Percentiles rank a stretch among this genome's conserved stretches.
phyloP scores from a whole-genome alignment of 805 yeast species.

The Lachancea kluyveri region DNA sequence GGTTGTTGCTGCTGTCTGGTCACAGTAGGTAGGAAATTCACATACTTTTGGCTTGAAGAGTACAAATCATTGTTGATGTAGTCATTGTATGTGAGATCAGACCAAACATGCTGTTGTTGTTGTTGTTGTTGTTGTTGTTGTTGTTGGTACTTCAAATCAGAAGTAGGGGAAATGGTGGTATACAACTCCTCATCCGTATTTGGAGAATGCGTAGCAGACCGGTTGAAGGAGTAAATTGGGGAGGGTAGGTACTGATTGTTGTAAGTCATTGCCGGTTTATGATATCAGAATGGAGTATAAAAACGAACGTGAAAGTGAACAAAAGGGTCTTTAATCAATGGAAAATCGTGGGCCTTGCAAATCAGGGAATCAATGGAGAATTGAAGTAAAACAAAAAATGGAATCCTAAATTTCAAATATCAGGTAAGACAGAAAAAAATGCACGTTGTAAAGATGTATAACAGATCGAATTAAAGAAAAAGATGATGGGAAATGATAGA shows the following conservation, averaged over 20 bases:
- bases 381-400: too few species aligned
- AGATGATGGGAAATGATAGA: too few species aligned
- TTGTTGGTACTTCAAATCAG: conserved; percentile 4
- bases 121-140: conserved; percentile 6
- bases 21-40: neutral
- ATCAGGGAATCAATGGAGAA: too few species aligned
- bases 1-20: conserved; percentile 4
- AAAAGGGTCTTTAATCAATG: too few species aligned
- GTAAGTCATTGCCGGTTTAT: too few species aligned
- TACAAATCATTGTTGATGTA: conserved; percentile 1
- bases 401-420: too few species aligned
- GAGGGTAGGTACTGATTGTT: conserved; percentile 4
- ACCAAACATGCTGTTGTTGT: conserved; percentile 6
- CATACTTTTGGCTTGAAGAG: conserved; percentile 2
- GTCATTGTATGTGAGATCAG: conserved; percentile 3
- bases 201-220: conserved; percentile 1
- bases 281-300: too few species aligned
- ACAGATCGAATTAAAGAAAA: too few species aligned
- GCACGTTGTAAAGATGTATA: too few species aligned
- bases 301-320: too few species aligned
- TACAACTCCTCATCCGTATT: conserved; percentile 3
- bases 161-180: conserved; percentile 4
- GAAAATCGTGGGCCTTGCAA: too few species aligned
- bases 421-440: too few species aligned
- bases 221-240: conserved; percentile 5